phyloP scores from a whole-genome alignment of 257 asterid genomes.

The Solanum habrochaites region DNA sequence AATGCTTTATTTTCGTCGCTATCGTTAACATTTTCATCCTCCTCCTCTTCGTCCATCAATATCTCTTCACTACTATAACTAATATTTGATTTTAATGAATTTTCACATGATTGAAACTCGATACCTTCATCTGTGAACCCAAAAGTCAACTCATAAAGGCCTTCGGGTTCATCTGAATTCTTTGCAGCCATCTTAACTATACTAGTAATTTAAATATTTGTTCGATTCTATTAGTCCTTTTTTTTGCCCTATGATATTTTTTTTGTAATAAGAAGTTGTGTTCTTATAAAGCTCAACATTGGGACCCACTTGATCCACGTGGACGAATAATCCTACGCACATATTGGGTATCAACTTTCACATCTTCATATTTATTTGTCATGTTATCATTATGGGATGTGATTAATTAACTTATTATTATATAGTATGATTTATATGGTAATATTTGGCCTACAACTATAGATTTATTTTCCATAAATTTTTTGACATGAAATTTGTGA shows the following conservation, averaged over 20 bases:
- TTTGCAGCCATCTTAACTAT: neutral
- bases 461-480: neutral
- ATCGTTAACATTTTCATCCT: neutral
- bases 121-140: slow-evolving; percentile 20
- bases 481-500: neutral
- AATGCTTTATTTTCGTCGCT: slow-evolving; percentile 10
- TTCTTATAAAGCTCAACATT: neutral
- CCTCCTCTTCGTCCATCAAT: slow-evolving; percentile 3
- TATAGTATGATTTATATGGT: neutral
- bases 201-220: neutral
- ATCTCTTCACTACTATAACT: neutral
- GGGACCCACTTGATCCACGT: neutral
- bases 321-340: neutral
- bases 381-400: neutral
- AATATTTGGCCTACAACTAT: neutral
- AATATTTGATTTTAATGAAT: neutral
- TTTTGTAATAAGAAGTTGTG: neutral
- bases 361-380: neutral
- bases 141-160: slow-evolving; percentile 9
- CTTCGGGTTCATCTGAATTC: slow-evolving; percentile 3
- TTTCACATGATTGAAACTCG: slow-evolving; percentile 5
- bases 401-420: neutral
- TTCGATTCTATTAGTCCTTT: neutral
- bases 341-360: neutral
- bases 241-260: neutral